phyloP scores from a whole-genome alignment of 2,329 filamentous ascomycete species.

The Pyricularia sp. region DNA sequence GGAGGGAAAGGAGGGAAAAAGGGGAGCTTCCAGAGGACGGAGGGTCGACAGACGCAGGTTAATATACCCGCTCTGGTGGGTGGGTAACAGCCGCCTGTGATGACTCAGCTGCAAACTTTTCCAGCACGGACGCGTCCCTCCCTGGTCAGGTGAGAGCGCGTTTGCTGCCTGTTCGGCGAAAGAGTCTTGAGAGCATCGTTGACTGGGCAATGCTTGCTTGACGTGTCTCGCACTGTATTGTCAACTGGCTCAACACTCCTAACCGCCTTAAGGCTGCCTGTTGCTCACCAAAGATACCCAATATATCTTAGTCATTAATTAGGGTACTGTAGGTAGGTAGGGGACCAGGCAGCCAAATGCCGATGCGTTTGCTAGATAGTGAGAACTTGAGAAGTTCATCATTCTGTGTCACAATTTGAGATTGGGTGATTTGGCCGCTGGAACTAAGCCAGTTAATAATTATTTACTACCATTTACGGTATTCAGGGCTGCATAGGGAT shows the following conservation, averaged over 20 bases:
- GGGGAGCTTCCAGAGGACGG: not conserved
- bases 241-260: not conserved
- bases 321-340: too few relatives aligned
- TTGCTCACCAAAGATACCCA: not conserved
- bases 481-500: not conserved
- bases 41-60: not conserved
- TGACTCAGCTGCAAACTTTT: conserved; percentile 3
- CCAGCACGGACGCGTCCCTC: not conserved
- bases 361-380: not conserved
- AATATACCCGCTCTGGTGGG: not conserved
- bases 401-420: not conserved
- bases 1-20: conserved; percentile 28
- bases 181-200: too few relatives aligned
- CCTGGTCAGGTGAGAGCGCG: not conserved
- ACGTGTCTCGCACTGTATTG: not conserved
- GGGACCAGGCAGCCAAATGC: not conserved
- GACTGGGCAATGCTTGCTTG: not conserved
- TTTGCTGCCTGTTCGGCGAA: not conserved
- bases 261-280: not conserved
- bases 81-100: not conserved
- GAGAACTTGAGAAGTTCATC: not conserved
- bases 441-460: not conserved
- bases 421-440: not conserved
- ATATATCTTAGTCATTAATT: too few relatives aligned
- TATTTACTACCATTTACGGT: not conserved